Percentiles rank a stretch among this genome's conserved stretches.
These are phyloP conservation scores for Sinapis alba DNA, from an alignment of 441 rosid species.

Conservation along the genomic window DNA sequence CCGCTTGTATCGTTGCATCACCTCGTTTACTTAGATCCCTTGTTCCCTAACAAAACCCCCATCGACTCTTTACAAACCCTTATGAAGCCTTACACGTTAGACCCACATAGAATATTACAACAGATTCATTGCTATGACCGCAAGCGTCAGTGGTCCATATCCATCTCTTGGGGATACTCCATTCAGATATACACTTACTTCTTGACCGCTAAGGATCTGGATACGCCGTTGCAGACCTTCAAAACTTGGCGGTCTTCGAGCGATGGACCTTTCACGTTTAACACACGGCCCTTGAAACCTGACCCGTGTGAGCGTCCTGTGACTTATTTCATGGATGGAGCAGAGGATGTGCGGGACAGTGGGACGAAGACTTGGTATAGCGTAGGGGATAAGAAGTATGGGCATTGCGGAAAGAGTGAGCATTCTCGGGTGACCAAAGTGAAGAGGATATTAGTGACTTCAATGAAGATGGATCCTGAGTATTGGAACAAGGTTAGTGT, in stretches of 20 bases:
- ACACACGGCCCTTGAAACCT: conserved; percentile 50
- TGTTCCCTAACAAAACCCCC: conserved; percentile 57
- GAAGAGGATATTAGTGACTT: conserved; percentile 50
- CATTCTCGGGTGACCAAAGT: conserved; percentile 43
- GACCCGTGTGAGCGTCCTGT: conserved; percentile 61
- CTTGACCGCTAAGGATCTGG: conserved; percentile 49
- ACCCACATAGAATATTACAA: conserved; percentile 72
- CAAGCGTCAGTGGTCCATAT: conserved; percentile 67
- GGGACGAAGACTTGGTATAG: conserved; percentile 59
- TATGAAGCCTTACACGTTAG: conserved; percentile 49
- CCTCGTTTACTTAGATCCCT: conserved; percentile 53
- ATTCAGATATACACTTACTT: conserved; percentile 61
- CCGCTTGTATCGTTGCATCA: conserved; percentile 87
- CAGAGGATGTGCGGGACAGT: conserved; percentile 40
- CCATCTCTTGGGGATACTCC: conserved; percentile 83
- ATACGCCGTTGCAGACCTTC: conserved; percentile 65
- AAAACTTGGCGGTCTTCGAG: conserved; percentile 72
- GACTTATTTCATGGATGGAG: conserved; percentile 59
- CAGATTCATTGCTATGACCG: conserved; percentile 62
- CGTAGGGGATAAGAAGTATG: conserved; percentile 33
- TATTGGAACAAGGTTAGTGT: conserved; percentile 65
- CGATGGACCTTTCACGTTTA: conserved; percentile 75
- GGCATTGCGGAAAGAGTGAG: conserved; percentile 41
- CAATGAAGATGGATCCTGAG: conserved; percentile 56
- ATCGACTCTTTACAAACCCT: conserved; percentile 55